Conservation (phyloP, 2,329 filamentous ascomycete genomes). For the Exophiala xenobiotica region DNA sequence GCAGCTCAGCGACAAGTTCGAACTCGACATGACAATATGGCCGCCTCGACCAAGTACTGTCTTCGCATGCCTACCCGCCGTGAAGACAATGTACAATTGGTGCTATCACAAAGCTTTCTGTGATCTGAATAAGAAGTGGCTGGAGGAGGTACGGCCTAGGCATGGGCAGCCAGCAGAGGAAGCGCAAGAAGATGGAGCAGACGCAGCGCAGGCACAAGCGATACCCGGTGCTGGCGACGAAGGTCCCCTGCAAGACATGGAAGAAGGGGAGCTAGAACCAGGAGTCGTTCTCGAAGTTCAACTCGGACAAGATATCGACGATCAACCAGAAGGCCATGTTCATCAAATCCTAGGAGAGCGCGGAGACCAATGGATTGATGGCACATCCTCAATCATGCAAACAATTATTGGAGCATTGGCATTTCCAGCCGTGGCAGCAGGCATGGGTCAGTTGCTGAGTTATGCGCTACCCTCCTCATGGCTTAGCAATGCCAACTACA, state of each 20-base stretch:
- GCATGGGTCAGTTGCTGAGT: constrained; percentile 73
- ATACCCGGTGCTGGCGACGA: constrained; percentile 44
- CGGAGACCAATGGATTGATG: constrained; percentile 52
- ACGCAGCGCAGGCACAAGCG: constrained; percentile 39
- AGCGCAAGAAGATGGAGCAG: constrained; percentile 29
- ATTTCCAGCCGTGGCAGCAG: constrained; percentile 77
- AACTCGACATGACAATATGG: constrained; percentile 59
- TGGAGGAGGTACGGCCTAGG: constrained; percentile 62
- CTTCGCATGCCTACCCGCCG: constrained; percentile 65
- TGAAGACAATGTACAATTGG: constrained; percentile 62
- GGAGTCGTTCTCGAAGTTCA: not conserved
- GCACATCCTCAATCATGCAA: constrained; percentile 56
- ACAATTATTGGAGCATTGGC: constrained; percentile 68
- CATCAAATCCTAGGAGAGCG: constrained; percentile 38
- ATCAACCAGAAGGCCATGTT: constrained; percentile 27
- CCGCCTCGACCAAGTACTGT: constrained; percentile 66
- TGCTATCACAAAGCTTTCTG: constrained; percentile 62
- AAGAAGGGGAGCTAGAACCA: constrained; percentile 32
- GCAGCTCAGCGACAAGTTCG: constrained; percentile 40
- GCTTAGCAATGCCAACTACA: constrained; percentile 50
- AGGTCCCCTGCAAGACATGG: constrained; percentile 32
- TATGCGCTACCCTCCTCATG: constrained; percentile 66
- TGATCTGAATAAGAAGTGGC: constrained; percentile 59
- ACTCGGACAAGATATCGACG: not conserved
- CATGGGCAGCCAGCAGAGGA: constrained; percentile 37